These are phyloP conservation scores for Acacia melanoxylon DNA, from an alignment of 306 rosid genomes.

Conservation along the genomic window DNA sequence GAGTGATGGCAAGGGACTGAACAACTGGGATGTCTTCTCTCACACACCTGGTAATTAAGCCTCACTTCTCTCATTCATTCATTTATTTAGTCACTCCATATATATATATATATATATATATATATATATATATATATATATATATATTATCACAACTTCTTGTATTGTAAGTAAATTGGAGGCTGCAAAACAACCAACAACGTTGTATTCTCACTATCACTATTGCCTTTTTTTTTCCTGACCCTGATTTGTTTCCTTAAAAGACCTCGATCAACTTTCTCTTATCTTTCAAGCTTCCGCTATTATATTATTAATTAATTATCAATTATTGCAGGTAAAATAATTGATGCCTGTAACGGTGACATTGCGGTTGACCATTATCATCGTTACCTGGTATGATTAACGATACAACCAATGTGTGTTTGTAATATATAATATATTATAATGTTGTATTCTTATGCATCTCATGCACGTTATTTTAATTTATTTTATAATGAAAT, in stretches of 20 bases:
- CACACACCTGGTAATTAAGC: slow-evolving; percentile 46
- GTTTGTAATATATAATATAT: not conserved
- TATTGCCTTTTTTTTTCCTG: too few relatives aligned
- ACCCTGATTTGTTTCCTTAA: not conserved
- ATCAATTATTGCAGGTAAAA: slow-evolving; percentile 25
- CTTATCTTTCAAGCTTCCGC: not conserved
- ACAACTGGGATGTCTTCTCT: slow-evolving; percentile 69
- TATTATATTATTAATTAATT: not conserved
- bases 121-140: too few relatives aligned
- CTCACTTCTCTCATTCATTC: not conserved
- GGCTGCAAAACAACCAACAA: not conserved
- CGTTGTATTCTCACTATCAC: too few relatives aligned
- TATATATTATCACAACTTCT: too few relatives aligned
- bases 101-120: too few relatives aligned
- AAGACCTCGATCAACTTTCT: not conserved
- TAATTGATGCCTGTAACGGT: slow-evolving; percentile 29
- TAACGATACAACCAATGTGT: not conserved
- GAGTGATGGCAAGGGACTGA: slow-evolving; percentile 63
- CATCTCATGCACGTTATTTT: not conserved
- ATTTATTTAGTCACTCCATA: not conserved
- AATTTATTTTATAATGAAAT: too few relatives aligned
- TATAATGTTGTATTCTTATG: not conserved
- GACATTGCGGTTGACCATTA: slow-evolving; percentile 42
- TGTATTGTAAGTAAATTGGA: too few relatives aligned
- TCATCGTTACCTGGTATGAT: slow-evolving; percentile 19